Evolutionary conservation across 2,329 filamentous ascomycete species (phyloP).

Genomic region (Fusarium keratoplasticum): DNA sequence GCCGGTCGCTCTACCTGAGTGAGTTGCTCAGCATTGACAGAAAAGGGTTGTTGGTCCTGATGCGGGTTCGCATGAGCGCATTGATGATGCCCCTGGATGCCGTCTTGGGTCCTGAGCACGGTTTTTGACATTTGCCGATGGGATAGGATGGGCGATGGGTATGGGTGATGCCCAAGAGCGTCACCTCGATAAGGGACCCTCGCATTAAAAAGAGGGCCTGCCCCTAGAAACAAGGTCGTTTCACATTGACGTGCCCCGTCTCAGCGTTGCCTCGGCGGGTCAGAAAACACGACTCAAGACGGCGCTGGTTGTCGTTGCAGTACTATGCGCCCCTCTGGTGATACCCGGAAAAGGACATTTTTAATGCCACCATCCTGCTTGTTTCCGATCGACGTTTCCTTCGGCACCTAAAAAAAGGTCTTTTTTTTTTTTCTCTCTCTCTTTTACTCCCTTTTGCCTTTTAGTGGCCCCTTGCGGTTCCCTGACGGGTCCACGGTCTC

Average conservation of each 20-base stretch:
- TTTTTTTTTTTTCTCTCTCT: not conserved
- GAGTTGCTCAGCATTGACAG: slow-evolving; percentile 7
- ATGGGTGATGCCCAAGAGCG: not conserved
- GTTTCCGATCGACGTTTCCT: slow-evolving; percentile 35
- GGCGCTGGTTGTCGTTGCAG: slow-evolving; percentile 18
- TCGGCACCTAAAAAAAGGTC: slow-evolving; percentile 39
- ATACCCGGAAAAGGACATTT: not conserved
- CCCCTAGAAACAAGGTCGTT: slow-evolving; percentile 37
- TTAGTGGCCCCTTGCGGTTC: slow-evolving; percentile 26
- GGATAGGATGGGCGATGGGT: too few relatives aligned
- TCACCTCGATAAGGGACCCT: not conserved
- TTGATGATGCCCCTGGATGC: slow-evolving; percentile 17
- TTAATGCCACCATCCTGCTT: slow-evolving; percentile 23
- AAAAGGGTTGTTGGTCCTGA: not conserved
- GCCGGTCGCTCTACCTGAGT: slow-evolving; percentile 22
- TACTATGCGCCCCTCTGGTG: not conserved
- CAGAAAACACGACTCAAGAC: slow-evolving; percentile 37
- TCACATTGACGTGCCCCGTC: slow-evolving; percentile 41
- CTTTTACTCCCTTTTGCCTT: not conserved
- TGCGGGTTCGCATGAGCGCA: slow-evolving; percentile 16
- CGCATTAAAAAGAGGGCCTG: slow-evolving; percentile 35
- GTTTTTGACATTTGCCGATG: not conserved
- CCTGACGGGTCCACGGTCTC: slow-evolving; percentile 38
- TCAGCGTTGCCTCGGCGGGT: slow-evolving; percentile 36
- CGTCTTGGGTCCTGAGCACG: not conserved